A percentile compares a stretch with the other conserved stretches of the same genome.
phyloP scores from a whole-genome alignment of 371 early-diverging fungal species.

The Rhizopus delemar region DNA sequence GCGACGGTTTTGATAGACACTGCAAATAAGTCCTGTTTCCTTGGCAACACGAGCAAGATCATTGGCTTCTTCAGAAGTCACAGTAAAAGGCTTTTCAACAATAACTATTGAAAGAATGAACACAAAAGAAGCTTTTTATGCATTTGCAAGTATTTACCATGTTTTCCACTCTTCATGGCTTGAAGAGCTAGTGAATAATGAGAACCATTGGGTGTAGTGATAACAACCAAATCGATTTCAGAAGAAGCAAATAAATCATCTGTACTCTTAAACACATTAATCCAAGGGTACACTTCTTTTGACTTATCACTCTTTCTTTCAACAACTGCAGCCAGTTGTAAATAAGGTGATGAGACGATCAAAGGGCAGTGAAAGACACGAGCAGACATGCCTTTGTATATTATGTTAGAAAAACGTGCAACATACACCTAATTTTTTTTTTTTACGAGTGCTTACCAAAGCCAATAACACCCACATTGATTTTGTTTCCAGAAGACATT shows the following conservation, averaged over 20 bases:
- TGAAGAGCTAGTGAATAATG: conserved; percentile 65
- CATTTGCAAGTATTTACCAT: conserved; percentile 39
- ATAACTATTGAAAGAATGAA: conserved; percentile 38
- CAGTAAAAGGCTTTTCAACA: conserved; percentile 81
- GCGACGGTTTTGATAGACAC: conserved; percentile 79
- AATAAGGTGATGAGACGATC: conserved; percentile 56
- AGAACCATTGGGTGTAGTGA: conserved; percentile 72
- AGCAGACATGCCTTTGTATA: conserved; percentile 34
- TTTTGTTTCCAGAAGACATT: conserved; percentile 26
- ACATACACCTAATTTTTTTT: not conserved
- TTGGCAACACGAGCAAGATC: conserved; percentile 59
- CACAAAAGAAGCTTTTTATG: not conserved
- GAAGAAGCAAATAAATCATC: conserved; percentile 56
- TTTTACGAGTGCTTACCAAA: conserved; percentile 55
- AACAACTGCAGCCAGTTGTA: conserved; percentile 61
- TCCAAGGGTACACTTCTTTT: conserved; percentile 52
- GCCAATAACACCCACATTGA: conserved; percentile 73
- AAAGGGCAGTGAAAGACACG: conserved; percentile 71
- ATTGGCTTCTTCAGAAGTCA: conserved; percentile 62
- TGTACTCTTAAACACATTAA: conserved; percentile 52
- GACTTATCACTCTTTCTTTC: conserved; percentile 53
- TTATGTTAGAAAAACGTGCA: not conserved
- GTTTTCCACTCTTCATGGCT: conserved; percentile 67
- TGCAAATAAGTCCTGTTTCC: conserved; percentile 59
- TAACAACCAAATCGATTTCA: conserved; percentile 69